A percentile compares a stretch with the other conserved stretches of the same genome.
Conservation (phyloP, 805 yeast species). For the Metschnikowia koreensis region DNA sequence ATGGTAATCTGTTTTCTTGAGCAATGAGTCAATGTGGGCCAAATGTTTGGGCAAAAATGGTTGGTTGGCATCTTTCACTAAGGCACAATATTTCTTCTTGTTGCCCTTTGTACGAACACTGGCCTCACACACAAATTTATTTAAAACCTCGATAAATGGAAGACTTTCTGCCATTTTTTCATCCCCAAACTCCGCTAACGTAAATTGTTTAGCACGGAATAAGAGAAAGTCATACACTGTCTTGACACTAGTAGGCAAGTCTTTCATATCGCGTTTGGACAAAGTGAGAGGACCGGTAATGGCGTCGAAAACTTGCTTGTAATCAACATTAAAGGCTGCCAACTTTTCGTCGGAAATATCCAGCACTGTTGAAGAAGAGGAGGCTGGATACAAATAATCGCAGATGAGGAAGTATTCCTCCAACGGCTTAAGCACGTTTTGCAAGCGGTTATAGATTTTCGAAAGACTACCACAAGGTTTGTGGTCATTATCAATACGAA, state of each 20-base stretch:
- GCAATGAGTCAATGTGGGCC: slow-evolving; percentile 35
- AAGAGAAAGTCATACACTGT: slow-evolving; percentile 44
- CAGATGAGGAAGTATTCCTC: slow-evolving; percentile 45
- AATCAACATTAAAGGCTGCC: slow-evolving; percentile 10
- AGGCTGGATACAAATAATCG: slow-evolving; percentile 23
- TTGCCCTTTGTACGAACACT: slow-evolving; percentile 26
- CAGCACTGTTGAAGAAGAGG: slow-evolving; percentile 3
- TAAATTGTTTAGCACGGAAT: slow-evolving; percentile 34
- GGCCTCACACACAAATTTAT: slow-evolving; percentile 42
- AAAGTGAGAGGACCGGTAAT: slow-evolving; percentile 23
- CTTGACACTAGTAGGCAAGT: slow-evolving; percentile 30
- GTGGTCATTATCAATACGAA: slow-evolving; percentile 75
- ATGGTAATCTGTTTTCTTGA: slow-evolving; percentile 29
- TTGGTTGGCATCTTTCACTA: slow-evolving; percentile 17
- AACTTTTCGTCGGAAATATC: slow-evolving; percentile 13
- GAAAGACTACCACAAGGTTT: slow-evolving; percentile 55
- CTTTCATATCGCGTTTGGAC: slow-evolving; percentile 26
- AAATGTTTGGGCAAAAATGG: slow-evolving; percentile 41
- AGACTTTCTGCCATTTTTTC: slow-evolving; percentile 18
- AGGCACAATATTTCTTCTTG: slow-evolving; percentile 26
- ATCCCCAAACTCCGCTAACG: slow-evolving; percentile 15
- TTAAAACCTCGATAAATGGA: slow-evolving; percentile 30
- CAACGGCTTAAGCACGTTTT: slow-evolving; percentile 35
- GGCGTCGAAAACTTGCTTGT: neutral
- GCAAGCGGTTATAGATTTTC: slow-evolving; percentile 50